These are phyloP conservation scores for Debaryomyces psychrophilus DNA, from an alignment of 1,139 yeast genomes.

Conservation along the genomic window DNA sequence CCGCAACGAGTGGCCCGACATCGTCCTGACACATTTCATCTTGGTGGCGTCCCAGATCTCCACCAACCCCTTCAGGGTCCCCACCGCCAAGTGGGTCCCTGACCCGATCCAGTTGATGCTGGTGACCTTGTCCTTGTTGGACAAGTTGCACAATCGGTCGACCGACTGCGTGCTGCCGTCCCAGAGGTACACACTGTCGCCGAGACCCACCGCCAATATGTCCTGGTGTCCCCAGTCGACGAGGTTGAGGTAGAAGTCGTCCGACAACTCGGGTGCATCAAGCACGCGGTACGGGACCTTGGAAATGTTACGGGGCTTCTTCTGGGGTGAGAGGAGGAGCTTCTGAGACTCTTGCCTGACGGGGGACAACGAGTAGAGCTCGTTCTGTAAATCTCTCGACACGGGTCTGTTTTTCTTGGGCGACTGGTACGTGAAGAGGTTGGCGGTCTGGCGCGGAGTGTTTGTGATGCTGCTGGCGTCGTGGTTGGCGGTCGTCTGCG, in stretches of 20 bases:
- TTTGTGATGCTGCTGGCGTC: slow-evolving; percentile 32
- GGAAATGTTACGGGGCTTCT: slow-evolving; percentile 73
- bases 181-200: slow-evolving; percentile 87
- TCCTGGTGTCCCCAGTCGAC: slow-evolving; percentile 97
- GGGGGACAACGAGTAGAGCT: slow-evolving; percentile 80
- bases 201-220: slow-evolving; percentile 86
- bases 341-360: slow-evolving; percentile 88
- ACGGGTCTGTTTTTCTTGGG: slow-evolving; percentile 66
- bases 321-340: slow-evolving; percentile 77
- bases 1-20: slow-evolving; percentile 88
- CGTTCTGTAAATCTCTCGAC: slow-evolving; percentile 65
- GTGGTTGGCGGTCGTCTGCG: slow-evolving; percentile 15
- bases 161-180: slow-evolving; percentile 87
- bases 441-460: slow-evolving; percentile 61
- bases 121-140: slow-evolving; percentile 67
- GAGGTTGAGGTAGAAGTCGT: slow-evolving; percentile 87
- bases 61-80: slow-evolving; percentile 83
- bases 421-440: slow-evolving; percentile 70
- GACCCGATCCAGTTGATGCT: slow-evolving; percentile 92
- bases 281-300: slow-evolving; percentile 90
- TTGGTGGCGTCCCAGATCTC: slow-evolving; percentile 97
- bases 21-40: slow-evolving; percentile 78
- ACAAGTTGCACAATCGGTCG: slow-evolving; percentile 73
- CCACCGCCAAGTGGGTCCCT: slow-evolving; percentile 93
- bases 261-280: slow-evolving; percentile 95